These are phyloP conservation scores for Psilocybe subaeruginosa DNA, from an alignment of 768 basidiomycete species.

Conservation along the genomic window DNA sequence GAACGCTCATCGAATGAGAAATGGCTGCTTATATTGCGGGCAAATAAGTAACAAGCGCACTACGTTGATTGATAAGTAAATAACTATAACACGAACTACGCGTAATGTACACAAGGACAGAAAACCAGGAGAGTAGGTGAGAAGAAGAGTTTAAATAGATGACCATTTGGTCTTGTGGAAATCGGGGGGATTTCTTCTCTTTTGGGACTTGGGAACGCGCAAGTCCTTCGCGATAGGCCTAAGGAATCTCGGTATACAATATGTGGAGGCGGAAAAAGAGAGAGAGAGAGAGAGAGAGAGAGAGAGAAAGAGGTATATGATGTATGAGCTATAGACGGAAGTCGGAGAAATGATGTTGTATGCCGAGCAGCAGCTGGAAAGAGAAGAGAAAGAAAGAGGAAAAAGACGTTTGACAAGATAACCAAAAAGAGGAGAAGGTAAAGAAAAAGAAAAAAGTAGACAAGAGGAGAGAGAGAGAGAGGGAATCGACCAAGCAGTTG, in stretches of 20 bases:
- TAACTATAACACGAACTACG: slow-evolving; percentile 7
- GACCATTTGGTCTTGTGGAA: background rate
- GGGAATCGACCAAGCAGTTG: slow-evolving; percentile 18
- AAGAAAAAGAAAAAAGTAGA: background rate
- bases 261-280: slow-evolving; percentile 10
- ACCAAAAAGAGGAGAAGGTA: background rate
- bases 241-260: slow-evolving; percentile 19
- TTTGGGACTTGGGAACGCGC: slow-evolving; percentile 38
- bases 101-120: background rate
- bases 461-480: background rate
- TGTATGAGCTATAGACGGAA: slow-evolving; percentile 17
- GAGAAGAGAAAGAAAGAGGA: slow-evolving; percentile 2
- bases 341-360: slow-evolving; percentile 11
- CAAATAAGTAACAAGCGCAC: background rate
- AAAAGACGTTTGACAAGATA: slow-evolving; percentile 8
- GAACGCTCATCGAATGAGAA: background rate
- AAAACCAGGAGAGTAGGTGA: background rate
- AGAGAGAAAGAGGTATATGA: slow-evolving; percentile 13
- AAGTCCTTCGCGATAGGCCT: slow-evolving; percentile 39
- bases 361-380: slow-evolving; percentile 12
- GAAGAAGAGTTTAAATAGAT: background rate
- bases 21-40: background rate
- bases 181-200: slow-evolving; percentile 23
- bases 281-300: slow-evolving; percentile 2
- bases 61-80: slow-evolving; percentile 6